These are phyloP conservation scores for Colletotrichum coccodes DNA, from an alignment of 2,329 filamentous ascomycete species.

Conservation along the genomic window DNA sequence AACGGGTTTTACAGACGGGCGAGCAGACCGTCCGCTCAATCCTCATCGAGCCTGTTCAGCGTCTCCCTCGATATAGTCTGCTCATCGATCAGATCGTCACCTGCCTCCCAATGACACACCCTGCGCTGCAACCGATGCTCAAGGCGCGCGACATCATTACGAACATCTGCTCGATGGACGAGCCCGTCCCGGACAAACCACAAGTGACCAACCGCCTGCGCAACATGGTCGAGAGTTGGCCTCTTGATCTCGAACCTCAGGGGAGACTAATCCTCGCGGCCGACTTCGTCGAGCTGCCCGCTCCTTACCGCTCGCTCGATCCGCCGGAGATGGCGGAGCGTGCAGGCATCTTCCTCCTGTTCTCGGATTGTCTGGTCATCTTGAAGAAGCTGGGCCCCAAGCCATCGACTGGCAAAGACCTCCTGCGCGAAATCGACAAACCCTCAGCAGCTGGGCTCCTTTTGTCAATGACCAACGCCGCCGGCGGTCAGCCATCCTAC, in stretches of 20 bases:
- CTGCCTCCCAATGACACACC: slow-evolving; percentile 86
- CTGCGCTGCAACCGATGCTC: slow-evolving; percentile 83
- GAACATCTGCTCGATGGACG: slow-evolving; percentile 95
- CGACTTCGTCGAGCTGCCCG: slow-evolving; percentile 80
- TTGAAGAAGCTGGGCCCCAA: slow-evolving; percentile 75
- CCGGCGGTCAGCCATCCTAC: slow-evolving; percentile 68
- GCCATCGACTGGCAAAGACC: slow-evolving; percentile 76
- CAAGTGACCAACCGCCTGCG: slow-evolving; percentile 79
- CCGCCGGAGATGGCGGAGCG: slow-evolving; percentile 55
- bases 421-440: slow-evolving; percentile 88
- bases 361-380: slow-evolving; percentile 83
- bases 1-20: slow-evolving; percentile 82
- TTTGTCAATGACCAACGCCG: slow-evolving; percentile 71
- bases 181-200: slow-evolving; percentile 73
- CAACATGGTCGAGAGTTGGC: slow-evolving; percentile 83
- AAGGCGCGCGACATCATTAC: slow-evolving; percentile 94
- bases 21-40: slow-evolving; percentile 92
- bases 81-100: slow-evolving; percentile 96
- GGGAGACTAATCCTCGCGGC: slow-evolving; percentile 84
- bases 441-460: slow-evolving; percentile 73
- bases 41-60: slow-evolving; percentile 95
- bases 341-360: slow-evolving; percentile 82
- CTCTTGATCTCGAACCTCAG: slow-evolving; percentile 73
- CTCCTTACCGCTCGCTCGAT: slow-evolving; percentile 70
- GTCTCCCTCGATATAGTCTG: slow-evolving; percentile 92